phyloP scores from a whole-genome alignment of 371 early-diverging fungal genomes.

The Mucor piriformis region DNA sequence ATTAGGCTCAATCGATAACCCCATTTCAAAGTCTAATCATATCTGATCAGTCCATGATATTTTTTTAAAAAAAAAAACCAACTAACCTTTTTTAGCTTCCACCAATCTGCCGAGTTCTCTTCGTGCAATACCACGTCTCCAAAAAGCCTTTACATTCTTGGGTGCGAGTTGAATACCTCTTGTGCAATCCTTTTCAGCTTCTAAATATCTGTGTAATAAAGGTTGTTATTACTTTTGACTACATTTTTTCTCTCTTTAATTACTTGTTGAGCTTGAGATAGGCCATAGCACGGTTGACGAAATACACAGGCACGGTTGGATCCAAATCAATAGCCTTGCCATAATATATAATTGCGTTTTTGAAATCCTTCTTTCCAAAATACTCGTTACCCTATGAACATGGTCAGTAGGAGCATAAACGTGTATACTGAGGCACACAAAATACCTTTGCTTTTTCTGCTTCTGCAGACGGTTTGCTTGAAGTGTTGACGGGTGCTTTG shows the following conservation, averaged over 20 bases:
- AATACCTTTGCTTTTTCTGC: conserved; percentile 70
- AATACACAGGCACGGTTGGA: conserved; percentile 61
- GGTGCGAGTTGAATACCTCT: conserved; percentile 64
- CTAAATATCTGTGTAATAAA: too few relatives aligned
- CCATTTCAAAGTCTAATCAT: conserved; percentile 62
- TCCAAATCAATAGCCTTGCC: conserved; percentile 71
- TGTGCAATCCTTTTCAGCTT: conserved; percentile 78
- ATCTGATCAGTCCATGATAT: not conserved
- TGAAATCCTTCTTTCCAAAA: conserved; percentile 75
- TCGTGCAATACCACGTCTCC: conserved; percentile 79
- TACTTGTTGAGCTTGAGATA: conserved; percentile 74
- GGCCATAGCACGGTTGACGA: conserved; percentile 87
- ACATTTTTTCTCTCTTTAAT: too few relatives aligned
- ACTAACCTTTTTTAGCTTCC: conserved; percentile 64
- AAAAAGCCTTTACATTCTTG: conserved; percentile 80
- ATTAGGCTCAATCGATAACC: conserved; percentile 68
- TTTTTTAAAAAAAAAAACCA: not conserved
- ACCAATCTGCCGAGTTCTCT: conserved; percentile 55
- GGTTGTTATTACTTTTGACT: too few relatives aligned
- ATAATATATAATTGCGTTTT: conserved; percentile 72
- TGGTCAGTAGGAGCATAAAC: not conserved
- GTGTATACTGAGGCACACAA: not conserved
- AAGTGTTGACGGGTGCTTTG: not conserved
- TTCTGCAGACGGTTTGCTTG: conserved; percentile 34
- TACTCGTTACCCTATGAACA: conserved; percentile 71